A percentile compares a stretch with the other conserved stretches of the same genome.
These are phyloP conservation scores for Trametes coccinea DNA, from an alignment of 768 basidiomycete species.

Conservation along the genomic window DNA sequence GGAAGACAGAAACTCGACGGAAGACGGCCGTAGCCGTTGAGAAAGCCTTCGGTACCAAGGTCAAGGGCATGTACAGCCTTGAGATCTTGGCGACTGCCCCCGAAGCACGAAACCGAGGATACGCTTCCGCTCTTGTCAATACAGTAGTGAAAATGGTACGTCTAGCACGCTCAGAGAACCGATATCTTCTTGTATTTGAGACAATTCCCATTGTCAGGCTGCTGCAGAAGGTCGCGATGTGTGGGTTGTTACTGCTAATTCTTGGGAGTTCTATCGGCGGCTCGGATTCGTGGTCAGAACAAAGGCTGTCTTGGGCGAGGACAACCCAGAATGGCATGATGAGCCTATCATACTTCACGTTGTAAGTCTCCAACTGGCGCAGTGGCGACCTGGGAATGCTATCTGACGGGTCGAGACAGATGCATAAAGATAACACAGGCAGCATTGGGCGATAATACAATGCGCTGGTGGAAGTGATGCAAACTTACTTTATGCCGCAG, in stretches of 20 bases:
- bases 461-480: too few species aligned
- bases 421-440: background rate
- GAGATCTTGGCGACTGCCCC: conserved; percentile 9
- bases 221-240: conserved; percentile 13
- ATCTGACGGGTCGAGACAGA: background rate
- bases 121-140: conserved; percentile 15
- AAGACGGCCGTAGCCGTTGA: background rate
- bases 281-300: conserved; percentile 16
- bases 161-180: background rate
- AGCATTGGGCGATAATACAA: background rate
- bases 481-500: too few species aligned
- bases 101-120: conserved; percentile 17
- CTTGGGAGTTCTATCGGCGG: conserved; percentile 19
- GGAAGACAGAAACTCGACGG: background rate
- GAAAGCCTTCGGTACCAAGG: conserved; percentile 6
- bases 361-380: background rate
- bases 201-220: conserved; percentile 1
- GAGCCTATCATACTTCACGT: background rate
- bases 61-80: conserved; percentile 13
- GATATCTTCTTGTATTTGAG: background rate
- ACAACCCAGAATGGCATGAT: conserved; percentile 22
- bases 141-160: background rate
- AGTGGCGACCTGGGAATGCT: too few species aligned
- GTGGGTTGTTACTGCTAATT: conserved; percentile 17
- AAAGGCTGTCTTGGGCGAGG: conserved; percentile 1